Evolutionary conservation across 139 green algal genomes (phyloP).

Genomic region (Zygnema circumcarinatum): DNA sequence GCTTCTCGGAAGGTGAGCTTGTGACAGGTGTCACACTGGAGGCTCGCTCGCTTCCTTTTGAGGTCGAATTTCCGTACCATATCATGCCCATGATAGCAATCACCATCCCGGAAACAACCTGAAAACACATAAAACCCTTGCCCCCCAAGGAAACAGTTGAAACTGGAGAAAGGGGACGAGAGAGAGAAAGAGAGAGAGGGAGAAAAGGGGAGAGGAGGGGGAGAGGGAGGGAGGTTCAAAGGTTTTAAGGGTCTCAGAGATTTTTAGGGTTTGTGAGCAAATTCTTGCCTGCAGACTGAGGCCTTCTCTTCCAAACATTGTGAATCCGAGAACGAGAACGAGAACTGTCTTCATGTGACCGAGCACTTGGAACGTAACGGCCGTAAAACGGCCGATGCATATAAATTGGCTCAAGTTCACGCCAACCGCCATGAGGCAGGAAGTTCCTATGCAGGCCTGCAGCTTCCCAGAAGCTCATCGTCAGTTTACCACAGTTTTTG

Average conservation of each 20-base stretch:
- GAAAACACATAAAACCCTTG: too few species aligned
- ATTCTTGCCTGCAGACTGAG: slow-evolving; percentile 33
- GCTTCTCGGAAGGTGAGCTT: background rate
- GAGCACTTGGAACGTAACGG: slow-evolving; percentile 89
- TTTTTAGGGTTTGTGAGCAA: too few species aligned
- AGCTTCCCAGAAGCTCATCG: slow-evolving; percentile 1
- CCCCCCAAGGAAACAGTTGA: too few species aligned
- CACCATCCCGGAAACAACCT: slow-evolving; percentile 20
- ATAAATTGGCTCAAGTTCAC: slow-evolving; percentile 94
- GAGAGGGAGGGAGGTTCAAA: too few species aligned
- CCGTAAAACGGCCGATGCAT: slow-evolving; percentile 91
- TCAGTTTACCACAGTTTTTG: background rate
- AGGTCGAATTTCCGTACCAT: slow-evolving; percentile 55
- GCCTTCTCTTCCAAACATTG: slow-evolving; percentile 41
- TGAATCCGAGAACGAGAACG: slow-evolving; percentile 59
- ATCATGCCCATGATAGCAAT: slow-evolving; percentile 57
- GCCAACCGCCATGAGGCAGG: slow-evolving; percentile 65
- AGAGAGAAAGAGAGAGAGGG: too few species aligned
- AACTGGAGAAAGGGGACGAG: too few species aligned
- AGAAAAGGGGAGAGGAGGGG: too few species aligned
- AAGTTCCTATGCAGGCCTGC: slow-evolving; percentile 53
- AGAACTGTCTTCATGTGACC: slow-evolving; percentile 62
- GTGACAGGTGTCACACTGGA: background rate
- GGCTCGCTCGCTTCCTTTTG: slow-evolving; percentile 35
- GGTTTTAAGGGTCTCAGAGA: too few species aligned